Percentiles rank a stretch among this genome's conserved stretches.
phyloP scores from a whole-genome alignment of 176 grass and related monocot species.

The Oropetium thomaeum region DNA sequence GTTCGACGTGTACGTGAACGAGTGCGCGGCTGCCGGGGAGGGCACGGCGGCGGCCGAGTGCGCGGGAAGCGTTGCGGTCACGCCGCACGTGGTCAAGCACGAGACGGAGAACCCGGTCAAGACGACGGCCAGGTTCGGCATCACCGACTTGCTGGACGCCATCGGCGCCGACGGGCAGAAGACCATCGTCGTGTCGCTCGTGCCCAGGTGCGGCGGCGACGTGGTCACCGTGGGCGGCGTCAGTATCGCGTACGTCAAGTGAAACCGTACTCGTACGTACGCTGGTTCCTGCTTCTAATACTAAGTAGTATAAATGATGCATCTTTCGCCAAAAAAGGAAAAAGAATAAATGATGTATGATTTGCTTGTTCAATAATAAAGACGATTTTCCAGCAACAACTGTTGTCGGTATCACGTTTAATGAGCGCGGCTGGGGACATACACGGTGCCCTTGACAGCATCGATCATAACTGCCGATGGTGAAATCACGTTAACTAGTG shows the following conservation, averaged over 20 bases:
- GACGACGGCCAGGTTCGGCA: conserved; percentile 53
- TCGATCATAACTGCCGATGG: neutral
- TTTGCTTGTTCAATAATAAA: no score
- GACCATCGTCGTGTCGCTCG: conserved; percentile 53
- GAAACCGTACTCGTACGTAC: no score
- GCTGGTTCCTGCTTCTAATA: no score
- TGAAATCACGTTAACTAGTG: neutral
- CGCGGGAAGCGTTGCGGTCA: conserved; percentile 53
- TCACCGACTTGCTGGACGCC: conserved; percentile 55
- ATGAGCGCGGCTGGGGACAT: no score
- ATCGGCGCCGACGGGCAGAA: conserved; percentile 50
- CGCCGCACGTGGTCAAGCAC: conserved; percentile 43
- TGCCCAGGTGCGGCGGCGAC: conserved; percentile 42
- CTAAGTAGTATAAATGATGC: no score
- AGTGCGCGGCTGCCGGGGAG: neutral
- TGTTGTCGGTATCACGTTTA: no score
- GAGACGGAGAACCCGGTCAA: neutral
- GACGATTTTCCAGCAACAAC: no score
- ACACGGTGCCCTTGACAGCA: no score
- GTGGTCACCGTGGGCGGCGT: conserved; percentile 37
- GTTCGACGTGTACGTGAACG: conserved; percentile 72
- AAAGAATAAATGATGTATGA: no score
- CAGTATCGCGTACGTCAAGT: conserved; percentile 41
- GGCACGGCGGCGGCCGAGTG: conserved; percentile 30
- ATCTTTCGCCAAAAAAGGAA: no score